phyloP scores from a whole-genome alignment of 2,329 filamentous ascomycete genomes.

The Xenoacremonium recifei region DNA sequence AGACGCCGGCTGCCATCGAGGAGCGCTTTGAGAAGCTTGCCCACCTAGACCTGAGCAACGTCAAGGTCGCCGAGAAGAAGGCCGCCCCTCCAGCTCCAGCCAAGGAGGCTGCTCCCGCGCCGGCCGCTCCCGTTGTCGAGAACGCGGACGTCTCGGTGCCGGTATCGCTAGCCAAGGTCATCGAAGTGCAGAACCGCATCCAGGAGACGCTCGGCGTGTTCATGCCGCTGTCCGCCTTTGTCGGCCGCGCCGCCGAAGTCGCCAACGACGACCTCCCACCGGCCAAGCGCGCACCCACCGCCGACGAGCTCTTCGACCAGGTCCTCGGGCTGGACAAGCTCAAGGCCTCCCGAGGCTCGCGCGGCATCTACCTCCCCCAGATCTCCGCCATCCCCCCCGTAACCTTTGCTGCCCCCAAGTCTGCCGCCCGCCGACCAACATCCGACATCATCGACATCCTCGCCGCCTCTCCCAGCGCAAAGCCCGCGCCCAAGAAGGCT shows the following conservation, averaged over 20 bases:
- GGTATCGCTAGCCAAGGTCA: conserved; percentile 75
- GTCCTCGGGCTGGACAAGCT: conserved; percentile 67
- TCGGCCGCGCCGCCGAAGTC: conserved; percentile 78
- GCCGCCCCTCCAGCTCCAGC: conserved; percentile 32
- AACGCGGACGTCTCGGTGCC: conserved; percentile 66
- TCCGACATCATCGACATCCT: conserved; percentile 84
- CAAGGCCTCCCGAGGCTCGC: conserved; percentile 47
- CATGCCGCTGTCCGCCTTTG: conserved; percentile 82
- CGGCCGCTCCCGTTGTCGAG: conserved; percentile 43
- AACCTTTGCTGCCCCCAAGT: conserved; percentile 32
- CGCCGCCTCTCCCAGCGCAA: conserved; percentile 37
- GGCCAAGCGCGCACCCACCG: conserved; percentile 58
- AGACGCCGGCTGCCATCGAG: conserved; percentile 70
- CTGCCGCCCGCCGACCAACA: conserved; percentile 33
- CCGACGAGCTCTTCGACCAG: conserved; percentile 86
- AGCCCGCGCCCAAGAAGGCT: conserved; percentile 23
- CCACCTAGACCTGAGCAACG: conserved; percentile 92
- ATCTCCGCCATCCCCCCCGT: conserved; percentile 57
- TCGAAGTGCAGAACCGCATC: conserved; percentile 79
- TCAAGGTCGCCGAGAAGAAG: conserved; percentile 70
- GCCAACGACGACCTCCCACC: conserved; percentile 86
- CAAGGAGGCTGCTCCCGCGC: conserved; percentile 36
- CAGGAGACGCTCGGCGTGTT: conserved; percentile 74
- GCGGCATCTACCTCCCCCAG: conserved; percentile 70
- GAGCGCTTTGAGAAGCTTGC: conserved; percentile 70